A percentile compares a stretch with the other conserved stretches of the same genome.
Conservation (phyloP, 129 eudicot genomes). For the Ambrosia trifida region DNA sequence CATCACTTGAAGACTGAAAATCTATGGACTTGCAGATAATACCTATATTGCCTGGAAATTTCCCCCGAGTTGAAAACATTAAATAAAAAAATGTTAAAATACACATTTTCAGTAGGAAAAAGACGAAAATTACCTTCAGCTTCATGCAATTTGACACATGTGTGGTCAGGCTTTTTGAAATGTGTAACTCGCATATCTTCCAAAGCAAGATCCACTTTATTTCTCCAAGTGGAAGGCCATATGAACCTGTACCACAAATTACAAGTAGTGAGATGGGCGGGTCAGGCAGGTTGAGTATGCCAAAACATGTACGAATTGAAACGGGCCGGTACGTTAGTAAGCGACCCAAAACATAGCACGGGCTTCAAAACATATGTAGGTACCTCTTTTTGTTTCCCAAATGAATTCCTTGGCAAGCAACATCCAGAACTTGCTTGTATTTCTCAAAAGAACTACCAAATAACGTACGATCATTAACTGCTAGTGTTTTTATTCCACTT, state of each 20-base stretch:
- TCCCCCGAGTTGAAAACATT: background rate
- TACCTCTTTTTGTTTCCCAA: constrained; percentile 48
- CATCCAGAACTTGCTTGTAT: constrained; percentile 46
- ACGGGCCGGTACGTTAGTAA: no score
- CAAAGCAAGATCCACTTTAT: constrained; percentile 39
- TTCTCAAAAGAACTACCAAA: constrained; percentile 46
- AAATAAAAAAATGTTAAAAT: constrained; percentile 5
- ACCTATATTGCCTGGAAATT: constrained; percentile 38
- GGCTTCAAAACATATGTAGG: background rate
- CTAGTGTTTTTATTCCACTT: constrained; percentile 40
- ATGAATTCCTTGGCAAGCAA: constrained; percentile 42
- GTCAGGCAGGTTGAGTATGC: background rate
- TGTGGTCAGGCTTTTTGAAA: constrained; percentile 22
- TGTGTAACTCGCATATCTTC: constrained; percentile 28
- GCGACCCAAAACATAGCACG: background rate
- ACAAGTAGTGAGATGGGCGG: background rate
- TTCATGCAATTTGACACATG: constrained; percentile 27
- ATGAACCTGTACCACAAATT: constrained; percentile 39
- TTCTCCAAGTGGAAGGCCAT: constrained; percentile 67
- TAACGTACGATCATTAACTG: constrained; percentile 19
- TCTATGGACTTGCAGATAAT: constrained; percentile 35
- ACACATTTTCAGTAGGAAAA: background rate
- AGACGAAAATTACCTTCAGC: constrained; percentile 37
- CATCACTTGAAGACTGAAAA: constrained; percentile 36
- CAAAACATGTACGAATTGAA: no score